phyloP scores from a whole-genome alignment of 2,329 filamentous ascomycete genomes.

The Pseudopyrenochaeta lycopersici region DNA sequence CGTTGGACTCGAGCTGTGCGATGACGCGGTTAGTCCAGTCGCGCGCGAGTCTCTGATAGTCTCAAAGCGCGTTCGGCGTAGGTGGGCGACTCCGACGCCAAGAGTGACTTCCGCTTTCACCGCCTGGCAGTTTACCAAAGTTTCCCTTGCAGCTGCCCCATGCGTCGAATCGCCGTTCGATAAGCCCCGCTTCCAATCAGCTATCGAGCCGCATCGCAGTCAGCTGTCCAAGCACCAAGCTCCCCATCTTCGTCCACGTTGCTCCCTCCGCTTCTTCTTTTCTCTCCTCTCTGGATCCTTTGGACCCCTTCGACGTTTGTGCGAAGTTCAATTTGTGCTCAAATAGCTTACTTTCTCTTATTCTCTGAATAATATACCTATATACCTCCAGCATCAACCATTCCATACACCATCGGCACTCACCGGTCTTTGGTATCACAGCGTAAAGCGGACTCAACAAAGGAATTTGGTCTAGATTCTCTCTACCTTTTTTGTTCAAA shows the following conservation, averaged over 20 bases:
- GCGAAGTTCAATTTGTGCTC: constrained; percentile 15
- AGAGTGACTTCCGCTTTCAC: constrained; percentile 19
- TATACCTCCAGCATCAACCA: not conserved
- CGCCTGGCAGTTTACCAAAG: not conserved
- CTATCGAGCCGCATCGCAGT: constrained; percentile 30
- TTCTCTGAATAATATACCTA: constrained; percentile 3
- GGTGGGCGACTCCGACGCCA: constrained; percentile 31
- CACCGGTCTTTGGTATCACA: constrained; percentile 20
- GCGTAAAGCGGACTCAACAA: constrained; percentile 13
- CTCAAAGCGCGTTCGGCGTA: not conserved
- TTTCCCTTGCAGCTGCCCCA: constrained; percentile 35
- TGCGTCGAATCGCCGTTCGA: constrained; percentile 28
- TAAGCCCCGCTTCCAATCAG: constrained; percentile 36
- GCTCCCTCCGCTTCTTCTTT: constrained; percentile 14
- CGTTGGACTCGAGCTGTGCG: constrained; percentile 3
- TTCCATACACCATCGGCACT: not conserved
- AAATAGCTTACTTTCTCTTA: constrained; percentile 4
- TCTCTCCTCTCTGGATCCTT: constrained; percentile 18
- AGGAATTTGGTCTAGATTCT: constrained; percentile 3
- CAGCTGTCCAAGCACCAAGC: constrained; percentile 22
- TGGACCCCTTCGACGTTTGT: constrained; percentile 11
- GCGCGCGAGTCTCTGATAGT: constrained; percentile 9
- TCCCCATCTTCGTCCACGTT: constrained; percentile 23
- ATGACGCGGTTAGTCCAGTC: constrained; percentile 12
- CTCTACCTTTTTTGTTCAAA: not conserved